These are phyloP conservation scores for Haemoproteus tartakovskyi DNA, from an alignment of 169 alveolate genomes.

Conservation along the genomic window DNA sequence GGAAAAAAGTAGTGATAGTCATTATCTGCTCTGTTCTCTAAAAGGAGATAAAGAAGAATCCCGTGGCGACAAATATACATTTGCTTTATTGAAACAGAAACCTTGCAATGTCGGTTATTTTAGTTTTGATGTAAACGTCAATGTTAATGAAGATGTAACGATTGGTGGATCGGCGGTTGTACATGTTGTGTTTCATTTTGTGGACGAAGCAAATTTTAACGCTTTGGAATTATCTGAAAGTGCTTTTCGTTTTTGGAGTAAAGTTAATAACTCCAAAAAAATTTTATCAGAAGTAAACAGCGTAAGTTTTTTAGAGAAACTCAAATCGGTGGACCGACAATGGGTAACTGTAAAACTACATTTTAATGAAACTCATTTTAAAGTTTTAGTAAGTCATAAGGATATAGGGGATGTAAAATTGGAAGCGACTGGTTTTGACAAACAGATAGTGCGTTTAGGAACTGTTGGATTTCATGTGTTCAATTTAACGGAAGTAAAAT, in stretches of 20 bases:
- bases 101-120: conserved; percentile 33
- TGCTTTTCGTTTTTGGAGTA: too few species aligned
- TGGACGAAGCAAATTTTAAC: conserved; percentile 32
- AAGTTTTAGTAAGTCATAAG: conserved; percentile 39
- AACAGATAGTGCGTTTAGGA: conserved; percentile 67
- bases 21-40: conserved; percentile 27
- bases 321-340: conserved; percentile 46
- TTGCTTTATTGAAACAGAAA: conserved; percentile 44
- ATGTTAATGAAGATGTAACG: conserved; percentile 1
- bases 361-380: conserved; percentile 63
- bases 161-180: neutral
- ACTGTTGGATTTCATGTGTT: conserved; percentile 63
- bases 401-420: conserved; percentile 58
- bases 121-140: conserved; percentile 16
- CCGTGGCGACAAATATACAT: neutral
- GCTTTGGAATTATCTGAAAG: conserved; percentile 24
- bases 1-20: conserved; percentile 23
- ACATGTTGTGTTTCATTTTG: conserved; percentile 42
- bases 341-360: conserved; percentile 70
- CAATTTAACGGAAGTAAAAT: conserved; percentile 64
- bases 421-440: conserved; percentile 52
- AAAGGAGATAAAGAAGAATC: neutral
- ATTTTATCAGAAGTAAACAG: too few species aligned
- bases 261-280: too few species aligned
- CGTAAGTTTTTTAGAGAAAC: too few species aligned